Percentiles rank a stretch among this genome's conserved stretches.
phyloP scores from a whole-genome alignment of 345 rosid genomes.

The Eucalyptus erythrocorys region DNA sequence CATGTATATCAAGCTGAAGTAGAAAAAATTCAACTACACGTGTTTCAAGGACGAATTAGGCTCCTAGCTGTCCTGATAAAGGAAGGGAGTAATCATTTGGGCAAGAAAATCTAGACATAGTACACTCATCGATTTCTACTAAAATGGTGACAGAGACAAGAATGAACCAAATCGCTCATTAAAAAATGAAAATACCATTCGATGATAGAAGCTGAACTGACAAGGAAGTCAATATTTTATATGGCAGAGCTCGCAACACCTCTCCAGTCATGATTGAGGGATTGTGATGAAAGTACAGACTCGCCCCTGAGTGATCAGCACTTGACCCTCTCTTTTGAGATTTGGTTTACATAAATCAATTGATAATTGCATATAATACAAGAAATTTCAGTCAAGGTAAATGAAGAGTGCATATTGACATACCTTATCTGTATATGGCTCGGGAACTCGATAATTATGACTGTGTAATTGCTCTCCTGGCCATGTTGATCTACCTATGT shows the following conservation, averaged over 20 bases:
- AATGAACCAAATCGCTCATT: background rate
- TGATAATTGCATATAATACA: background rate
- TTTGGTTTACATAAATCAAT: background rate
- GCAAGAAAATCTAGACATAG: background rate
- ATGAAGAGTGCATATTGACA: background rate
- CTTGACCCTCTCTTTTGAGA: background rate
- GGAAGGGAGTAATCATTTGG: background rate
- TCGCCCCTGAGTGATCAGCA: background rate
- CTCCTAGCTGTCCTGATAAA: background rate
- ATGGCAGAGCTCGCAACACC: background rate
- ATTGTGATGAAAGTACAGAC: background rate
- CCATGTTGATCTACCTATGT: background rate
- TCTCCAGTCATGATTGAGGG: background rate
- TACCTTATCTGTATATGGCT: background rate
- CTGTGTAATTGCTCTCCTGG: background rate
- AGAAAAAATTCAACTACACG: background rate
- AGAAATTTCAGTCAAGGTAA: background rate
- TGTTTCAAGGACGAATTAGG: background rate
- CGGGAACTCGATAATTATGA: background rate
- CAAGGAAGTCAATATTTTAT: background rate
- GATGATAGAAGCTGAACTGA: rapidly evolving
- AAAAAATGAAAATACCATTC: background rate
- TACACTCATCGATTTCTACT: background rate
- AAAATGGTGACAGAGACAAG: background rate
- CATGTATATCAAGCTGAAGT: background rate